phyloP scores from a whole-genome alignment of 805 yeast genomes.

The Metschnikowia cerradonensis region DNA sequence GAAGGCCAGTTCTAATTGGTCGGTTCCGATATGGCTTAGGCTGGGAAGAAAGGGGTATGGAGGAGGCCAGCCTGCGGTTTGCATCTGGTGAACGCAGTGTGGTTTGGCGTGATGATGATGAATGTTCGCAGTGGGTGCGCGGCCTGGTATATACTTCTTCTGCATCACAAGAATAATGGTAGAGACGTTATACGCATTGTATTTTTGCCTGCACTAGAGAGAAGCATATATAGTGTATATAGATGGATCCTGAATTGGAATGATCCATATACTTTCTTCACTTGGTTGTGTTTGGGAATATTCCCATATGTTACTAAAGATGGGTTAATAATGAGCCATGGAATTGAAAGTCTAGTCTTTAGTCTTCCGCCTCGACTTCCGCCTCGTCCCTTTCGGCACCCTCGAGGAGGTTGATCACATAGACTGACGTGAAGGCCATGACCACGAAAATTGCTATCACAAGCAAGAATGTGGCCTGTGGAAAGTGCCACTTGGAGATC shows the following conservation, averaged over 20 bases:
- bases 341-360: neutral
- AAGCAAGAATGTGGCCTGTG: constrained; percentile 27
- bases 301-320: no score
- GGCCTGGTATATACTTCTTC: neutral
- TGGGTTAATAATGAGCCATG: no score
- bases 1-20: neutral
- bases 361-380: neutral
- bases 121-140: neutral
- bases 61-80: neutral
- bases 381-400: constrained; percentile 7
- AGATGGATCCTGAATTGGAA: no score
- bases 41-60: neutral
- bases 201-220: no score
- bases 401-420: constrained; percentile 9
- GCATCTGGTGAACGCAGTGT: neutral
- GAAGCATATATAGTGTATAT: no score
- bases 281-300: no score
- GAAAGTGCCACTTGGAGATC: constrained; percentile 23
- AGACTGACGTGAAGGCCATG: constrained; percentile 6
- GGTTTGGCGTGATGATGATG: neutral
- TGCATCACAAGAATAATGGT: no score
- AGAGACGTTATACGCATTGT: no score
- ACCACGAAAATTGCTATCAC: constrained; percentile 8
- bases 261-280: no score
- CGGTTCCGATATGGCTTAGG: neutral